Percentiles rank a stretch among this genome's conserved stretches.
phyloP scores from a whole-genome alignment of 2,329 filamentous ascomycete genomes.

The Ascochyta fabae region DNA sequence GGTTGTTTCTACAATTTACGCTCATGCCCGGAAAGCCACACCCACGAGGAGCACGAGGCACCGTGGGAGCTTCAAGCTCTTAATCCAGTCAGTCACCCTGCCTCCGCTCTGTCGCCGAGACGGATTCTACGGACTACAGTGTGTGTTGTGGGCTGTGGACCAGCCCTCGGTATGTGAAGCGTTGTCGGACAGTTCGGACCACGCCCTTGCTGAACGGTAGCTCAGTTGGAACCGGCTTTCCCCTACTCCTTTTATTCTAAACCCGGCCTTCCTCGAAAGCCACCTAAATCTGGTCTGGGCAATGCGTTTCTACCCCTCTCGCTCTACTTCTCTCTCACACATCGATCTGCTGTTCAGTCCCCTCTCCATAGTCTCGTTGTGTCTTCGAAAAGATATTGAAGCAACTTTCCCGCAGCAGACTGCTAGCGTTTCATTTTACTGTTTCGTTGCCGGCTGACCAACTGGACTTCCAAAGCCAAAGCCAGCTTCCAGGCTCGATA shows the following conservation, averaged over 20 bases:
- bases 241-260: background rate
- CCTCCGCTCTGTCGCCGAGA: background rate
- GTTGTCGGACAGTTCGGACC: background rate
- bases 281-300: background rate
- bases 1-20: background rate
- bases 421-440: background rate
- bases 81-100: background rate
- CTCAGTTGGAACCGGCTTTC: background rate
- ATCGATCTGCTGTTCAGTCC: background rate
- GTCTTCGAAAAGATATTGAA: background rate
- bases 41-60: background rate
- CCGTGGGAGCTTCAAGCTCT: background rate
- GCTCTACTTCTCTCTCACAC: background rate
- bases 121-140: background rate
- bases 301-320: background rate
- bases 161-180: background rate
- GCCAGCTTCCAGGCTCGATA: slow-evolving; percentile 18
- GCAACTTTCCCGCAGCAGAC: background rate
- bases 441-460: slow-evolving; percentile 1
- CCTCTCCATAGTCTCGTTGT: background rate
- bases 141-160: background rate
- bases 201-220: background rate
- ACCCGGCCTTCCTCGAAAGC: background rate
- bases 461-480: slow-evolving; percentile 20
- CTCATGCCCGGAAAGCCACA: background rate